Conservation (phyloP, 345 rosid species). For the Barbarea vulgaris region DNA sequence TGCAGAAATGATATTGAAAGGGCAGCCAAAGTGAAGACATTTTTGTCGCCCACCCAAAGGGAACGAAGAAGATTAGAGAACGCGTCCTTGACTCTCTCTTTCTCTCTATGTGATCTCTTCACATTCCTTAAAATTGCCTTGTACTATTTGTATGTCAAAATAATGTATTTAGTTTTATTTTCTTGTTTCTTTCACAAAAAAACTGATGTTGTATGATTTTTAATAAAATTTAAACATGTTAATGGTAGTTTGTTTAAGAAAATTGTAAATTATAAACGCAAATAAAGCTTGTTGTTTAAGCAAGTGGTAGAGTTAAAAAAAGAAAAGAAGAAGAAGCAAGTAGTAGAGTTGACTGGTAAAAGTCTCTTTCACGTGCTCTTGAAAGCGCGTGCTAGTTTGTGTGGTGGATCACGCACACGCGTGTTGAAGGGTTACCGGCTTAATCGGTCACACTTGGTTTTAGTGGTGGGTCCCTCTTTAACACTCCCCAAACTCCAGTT, state of each 20-base stretch:
- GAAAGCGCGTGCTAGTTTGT: conserved; percentile 33
- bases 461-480: conserved; percentile 1
- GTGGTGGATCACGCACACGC: conserved; percentile 32
- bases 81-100: conserved; percentile 37
- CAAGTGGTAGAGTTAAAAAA: background rate
- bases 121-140: background rate
- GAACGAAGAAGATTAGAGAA: conserved; percentile 20
- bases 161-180: too few relatives aligned
- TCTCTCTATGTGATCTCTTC: background rate
- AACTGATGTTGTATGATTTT: too few relatives aligned
- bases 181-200: too few relatives aligned
- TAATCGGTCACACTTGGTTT: conserved; percentile 9
- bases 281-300: background rate
- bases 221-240: background rate
- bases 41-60: conserved; percentile 33
- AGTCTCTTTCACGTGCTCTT: conserved; percentile 30
- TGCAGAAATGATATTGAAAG: background rate
- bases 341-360: conserved; percentile 33
- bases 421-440: conserved; percentile 33
- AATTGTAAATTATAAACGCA: background rate
- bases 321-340: background rate
- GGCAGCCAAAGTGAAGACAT: conserved; percentile 5
- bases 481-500: conserved; percentile 11
- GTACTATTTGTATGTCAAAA: too few relatives aligned
- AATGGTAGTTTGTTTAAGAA: background rate